phyloP scores from a whole-genome alignment of 257 asterid species.

The Hygrophila difformis region DNA sequence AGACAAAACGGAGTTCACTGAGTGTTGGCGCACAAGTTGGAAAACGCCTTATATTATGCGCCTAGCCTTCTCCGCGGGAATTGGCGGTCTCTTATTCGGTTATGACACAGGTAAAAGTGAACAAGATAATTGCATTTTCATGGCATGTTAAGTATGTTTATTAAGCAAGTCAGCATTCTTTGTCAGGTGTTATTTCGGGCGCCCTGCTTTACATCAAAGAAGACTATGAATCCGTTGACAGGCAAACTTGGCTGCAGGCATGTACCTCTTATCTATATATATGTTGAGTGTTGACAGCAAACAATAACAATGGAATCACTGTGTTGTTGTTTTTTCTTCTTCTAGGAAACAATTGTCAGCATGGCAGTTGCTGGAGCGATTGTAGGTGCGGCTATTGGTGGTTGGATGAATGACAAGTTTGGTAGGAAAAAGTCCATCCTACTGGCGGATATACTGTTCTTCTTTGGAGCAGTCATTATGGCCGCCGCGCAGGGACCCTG shows the following conservation, averaged over 20 bases:
- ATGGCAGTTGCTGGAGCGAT: slow-evolving; percentile 79
- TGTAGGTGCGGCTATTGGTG: slow-evolving; percentile 74
- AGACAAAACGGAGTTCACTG: slow-evolving; percentile 56
- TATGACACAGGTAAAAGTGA: slow-evolving; percentile 52
- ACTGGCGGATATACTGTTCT: slow-evolving; percentile 55
- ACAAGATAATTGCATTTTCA: not conserved
- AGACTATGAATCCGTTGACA: slow-evolving; percentile 40
- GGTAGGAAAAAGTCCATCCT: slow-evolving; percentile 64
- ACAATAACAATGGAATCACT: not conserved
- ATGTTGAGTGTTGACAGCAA: not conserved
- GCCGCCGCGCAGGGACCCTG: slow-evolving; percentile 52
- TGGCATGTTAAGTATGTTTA: not conserved
- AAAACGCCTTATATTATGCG: slow-evolving; percentile 62
- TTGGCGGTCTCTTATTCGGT: slow-evolving; percentile 77
- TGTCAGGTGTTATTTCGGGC: slow-evolving; percentile 81
- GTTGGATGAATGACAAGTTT: slow-evolving; percentile 49
- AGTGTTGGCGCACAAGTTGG: slow-evolving; percentile 62
- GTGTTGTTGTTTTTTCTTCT: not conserved
- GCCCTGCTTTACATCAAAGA: slow-evolving; percentile 71
- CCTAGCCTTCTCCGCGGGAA: slow-evolving; percentile 76
- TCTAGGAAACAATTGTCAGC: slow-evolving; percentile 79
- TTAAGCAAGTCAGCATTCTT: slow-evolving; percentile 9
- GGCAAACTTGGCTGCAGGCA: slow-evolving; percentile 60
- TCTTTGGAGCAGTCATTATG: slow-evolving; percentile 58
- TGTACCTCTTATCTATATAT: not conserved